These are phyloP conservation scores for Kodamaea lidongshanica DNA, from an alignment of 805 yeast species.

Conservation along the genomic window DNA sequence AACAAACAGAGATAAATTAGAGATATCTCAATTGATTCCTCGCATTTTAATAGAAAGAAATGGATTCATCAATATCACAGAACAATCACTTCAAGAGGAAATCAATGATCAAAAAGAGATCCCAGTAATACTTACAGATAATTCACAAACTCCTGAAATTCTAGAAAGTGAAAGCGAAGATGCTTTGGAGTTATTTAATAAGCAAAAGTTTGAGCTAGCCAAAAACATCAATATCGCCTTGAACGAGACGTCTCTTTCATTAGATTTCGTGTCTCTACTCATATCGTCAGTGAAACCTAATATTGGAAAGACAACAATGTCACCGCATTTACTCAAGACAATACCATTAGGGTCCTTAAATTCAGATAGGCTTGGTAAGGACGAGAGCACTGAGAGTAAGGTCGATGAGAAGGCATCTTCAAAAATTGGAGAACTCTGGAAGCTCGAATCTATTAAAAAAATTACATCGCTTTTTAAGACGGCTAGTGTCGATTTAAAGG, in stretches of 20 bases:
- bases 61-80: constrained; percentile 54
- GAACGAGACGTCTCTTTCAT: constrained; percentile 81
- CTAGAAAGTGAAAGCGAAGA: constrained; percentile 9
- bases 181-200: constrained; percentile 38
- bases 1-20: not conserved
- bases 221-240: constrained; percentile 57
- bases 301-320: constrained; percentile 81
- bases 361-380: constrained; percentile 33
- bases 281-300: constrained; percentile 79
- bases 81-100: constrained; percentile 45
- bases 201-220: constrained; percentile 48
- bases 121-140: not conserved
- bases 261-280: constrained; percentile 81
- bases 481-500: constrained; percentile 46
- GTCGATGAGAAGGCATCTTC: constrained; percentile 23
- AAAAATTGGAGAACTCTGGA: constrained; percentile 76
- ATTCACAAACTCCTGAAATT: not conserved
- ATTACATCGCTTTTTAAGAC: constrained; percentile 46
- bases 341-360: constrained; percentile 73
- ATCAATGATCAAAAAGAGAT: constrained; percentile 19
- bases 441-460: constrained; percentile 57
- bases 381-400: constrained; percentile 12
- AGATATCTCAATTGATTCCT: constrained; percentile 41
- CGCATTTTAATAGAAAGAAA: constrained; percentile 54
- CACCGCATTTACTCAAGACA: constrained; percentile 69